Evolutionary conservation across 164 flowering plant species (phyloP).

Genomic region (Kalanchoe fedtschenkoi): DNA sequence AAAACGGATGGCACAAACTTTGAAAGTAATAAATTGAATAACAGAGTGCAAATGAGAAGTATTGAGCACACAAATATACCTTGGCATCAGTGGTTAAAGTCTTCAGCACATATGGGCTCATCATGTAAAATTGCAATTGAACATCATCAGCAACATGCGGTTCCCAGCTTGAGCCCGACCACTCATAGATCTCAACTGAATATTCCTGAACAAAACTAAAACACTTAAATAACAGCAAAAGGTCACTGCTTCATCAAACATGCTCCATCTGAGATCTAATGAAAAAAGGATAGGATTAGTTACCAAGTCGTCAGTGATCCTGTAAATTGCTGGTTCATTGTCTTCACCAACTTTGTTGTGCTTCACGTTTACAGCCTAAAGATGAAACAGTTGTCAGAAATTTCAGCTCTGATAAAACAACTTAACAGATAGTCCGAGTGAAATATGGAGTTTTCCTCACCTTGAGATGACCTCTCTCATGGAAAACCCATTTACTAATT

Average conservation of each 20-base stretch:
- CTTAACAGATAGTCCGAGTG: neutral
- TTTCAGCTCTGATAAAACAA: neutral
- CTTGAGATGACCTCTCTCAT: slow-evolving; percentile 96
- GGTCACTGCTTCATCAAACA: neutral
- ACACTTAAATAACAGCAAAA: neutral
- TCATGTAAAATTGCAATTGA: slow-evolving; percentile 97
- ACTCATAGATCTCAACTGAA: slow-evolving; percentile 82
- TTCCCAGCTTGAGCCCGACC: slow-evolving; percentile 91
- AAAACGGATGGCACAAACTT: too few species aligned
- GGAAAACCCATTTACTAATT: slow-evolving; percentile 98
- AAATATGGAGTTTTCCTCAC: slow-evolving; percentile 21
- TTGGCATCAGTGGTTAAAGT: slow-evolving; percentile 58
- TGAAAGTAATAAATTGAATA: neutral
- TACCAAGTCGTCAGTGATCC: slow-evolving; percentile 94
- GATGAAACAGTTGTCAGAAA: neutral
- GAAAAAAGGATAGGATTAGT: slow-evolving; percentile 4
- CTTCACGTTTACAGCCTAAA: slow-evolving; percentile 67
- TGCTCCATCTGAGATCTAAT: neutral
- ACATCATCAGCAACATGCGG: slow-evolving; percentile 89
- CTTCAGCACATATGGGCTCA: slow-evolving; percentile 98
- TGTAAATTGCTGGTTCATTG: slow-evolving; percentile 75
- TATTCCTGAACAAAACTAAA: slow-evolving; percentile 51
- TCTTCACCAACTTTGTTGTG: slow-evolving; percentile 79
- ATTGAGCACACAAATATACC: slow-evolving; percentile 24
- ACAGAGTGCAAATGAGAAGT: neutral